phyloP scores from a whole-genome alignment of 2,329 filamentous ascomycete species.

The Chaetomiaceae sp. region DNA sequence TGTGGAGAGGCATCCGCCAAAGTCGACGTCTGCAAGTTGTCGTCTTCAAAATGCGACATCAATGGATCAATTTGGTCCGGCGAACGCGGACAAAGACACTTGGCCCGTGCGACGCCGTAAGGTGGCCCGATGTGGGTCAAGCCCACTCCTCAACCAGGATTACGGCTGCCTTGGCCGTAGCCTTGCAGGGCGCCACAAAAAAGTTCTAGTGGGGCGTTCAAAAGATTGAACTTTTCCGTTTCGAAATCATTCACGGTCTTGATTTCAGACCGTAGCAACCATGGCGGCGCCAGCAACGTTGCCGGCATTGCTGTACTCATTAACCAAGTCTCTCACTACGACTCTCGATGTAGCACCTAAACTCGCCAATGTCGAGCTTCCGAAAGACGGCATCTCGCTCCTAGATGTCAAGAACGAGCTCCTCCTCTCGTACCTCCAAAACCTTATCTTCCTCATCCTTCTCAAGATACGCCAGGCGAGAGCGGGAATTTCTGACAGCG shows the following conservation, averaged over 20 bases:
- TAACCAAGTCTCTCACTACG: slow-evolving; percentile 56
- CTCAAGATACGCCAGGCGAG: slow-evolving; percentile 65
- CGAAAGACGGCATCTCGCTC: slow-evolving; percentile 83
- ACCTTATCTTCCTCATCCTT: slow-evolving; percentile 82
- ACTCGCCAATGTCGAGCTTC: slow-evolving; percentile 61
- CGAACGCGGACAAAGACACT: background rate
- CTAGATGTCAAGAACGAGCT: slow-evolving; percentile 96
- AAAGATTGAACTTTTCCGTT: background rate
- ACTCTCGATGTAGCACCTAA: slow-evolving; percentile 65
- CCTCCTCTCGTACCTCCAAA: slow-evolving; percentile 93
- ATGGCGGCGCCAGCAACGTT: slow-evolving; percentile 32
- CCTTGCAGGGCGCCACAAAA: slow-evolving; percentile 13
- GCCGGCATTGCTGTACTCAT: slow-evolving; percentile 48
- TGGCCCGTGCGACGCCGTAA: slow-evolving; percentile 2
- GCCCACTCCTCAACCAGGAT: background rate
- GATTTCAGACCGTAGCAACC: background rate
- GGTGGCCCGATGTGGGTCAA: background rate
- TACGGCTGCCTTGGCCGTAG: slow-evolving; percentile 5
- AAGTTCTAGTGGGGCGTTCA: slow-evolving; percentile 10
- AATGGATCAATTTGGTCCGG: too few relatives aligned
- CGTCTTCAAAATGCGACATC: background rate
- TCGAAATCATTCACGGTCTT: background rate
- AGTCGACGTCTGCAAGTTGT: slow-evolving; percentile 1
- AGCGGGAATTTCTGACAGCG: slow-evolving; percentile 26
- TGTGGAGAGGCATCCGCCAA: background rate